Conservation (phyloP, 164 flowering plant genomes). For the Vitis riparia region DNA sequence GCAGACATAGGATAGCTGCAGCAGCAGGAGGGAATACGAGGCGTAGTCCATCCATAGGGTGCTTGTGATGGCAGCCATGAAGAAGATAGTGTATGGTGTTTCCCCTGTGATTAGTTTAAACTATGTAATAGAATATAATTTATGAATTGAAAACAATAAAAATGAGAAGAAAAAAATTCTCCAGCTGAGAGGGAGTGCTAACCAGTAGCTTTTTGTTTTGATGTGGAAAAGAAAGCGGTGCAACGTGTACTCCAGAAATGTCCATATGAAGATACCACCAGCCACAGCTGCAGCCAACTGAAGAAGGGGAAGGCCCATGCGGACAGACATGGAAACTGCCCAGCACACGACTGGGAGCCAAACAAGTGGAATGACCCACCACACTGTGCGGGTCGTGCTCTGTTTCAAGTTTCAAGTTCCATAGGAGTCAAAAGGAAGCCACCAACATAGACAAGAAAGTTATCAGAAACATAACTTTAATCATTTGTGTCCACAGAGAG, state of each 20-base stretch:
- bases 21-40: conserved; percentile 97
- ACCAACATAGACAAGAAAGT: too few relatives aligned
- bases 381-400: conserved; percentile 73
- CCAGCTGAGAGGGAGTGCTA: conserved; percentile 5
- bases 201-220: conserved; percentile 85
- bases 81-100: conserved; percentile 91
- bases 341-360: conserved; percentile 81
- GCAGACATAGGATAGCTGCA: conserved; percentile 53
- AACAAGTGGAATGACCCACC: conserved; percentile 78
- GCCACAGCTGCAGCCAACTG: conserved; percentile 40
- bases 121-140: too few relatives aligned
- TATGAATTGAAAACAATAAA: too few relatives aligned
- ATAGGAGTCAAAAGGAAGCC: too few relatives aligned
- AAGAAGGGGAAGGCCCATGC: conserved; percentile 54
- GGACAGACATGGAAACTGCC: conserved; percentile 40
- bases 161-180: too few relatives aligned
- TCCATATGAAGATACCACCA: conserved; percentile 73
- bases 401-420: conserved; percentile 23
- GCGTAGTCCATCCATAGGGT: conserved; percentile 92
- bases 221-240: conserved; percentile 96
- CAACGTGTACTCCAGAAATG: conserved; percentile 71
- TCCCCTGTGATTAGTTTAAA: conserved; percentile 1
- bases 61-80: conserved; percentile 98
- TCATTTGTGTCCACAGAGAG: too few relatives aligned
- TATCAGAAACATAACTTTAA: too few relatives aligned